A percentile compares a stretch with the other conserved stretches of the same genome.
Conservation (phyloP, 2,329 filamentous ascomycete species). For the Verticillium tricorpus region DNA sequence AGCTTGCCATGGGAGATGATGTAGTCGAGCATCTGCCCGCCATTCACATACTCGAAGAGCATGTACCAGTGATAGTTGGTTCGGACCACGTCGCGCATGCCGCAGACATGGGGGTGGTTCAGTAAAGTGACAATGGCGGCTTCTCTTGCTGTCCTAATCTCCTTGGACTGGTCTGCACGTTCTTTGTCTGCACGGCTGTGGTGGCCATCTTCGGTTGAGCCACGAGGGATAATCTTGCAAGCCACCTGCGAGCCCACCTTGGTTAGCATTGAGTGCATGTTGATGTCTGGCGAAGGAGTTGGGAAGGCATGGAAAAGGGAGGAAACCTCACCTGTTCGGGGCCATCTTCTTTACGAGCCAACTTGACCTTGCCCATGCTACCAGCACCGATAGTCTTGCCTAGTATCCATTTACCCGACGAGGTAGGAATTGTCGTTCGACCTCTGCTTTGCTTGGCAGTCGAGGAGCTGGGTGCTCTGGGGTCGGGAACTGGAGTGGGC, state of each 20-base stretch:
- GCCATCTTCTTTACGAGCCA: constrained; percentile 84
- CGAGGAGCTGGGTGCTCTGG: constrained; percentile 34
- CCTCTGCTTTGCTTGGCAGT: constrained; percentile 50
- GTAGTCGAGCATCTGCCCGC: constrained; percentile 98
- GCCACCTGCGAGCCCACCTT: constrained; percentile 59
- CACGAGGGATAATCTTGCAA: constrained; percentile 93
- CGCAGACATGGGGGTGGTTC: constrained; percentile 93
- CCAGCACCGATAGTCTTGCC: constrained; percentile 97
- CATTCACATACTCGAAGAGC: constrained; percentile 98
- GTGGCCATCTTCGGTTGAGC: constrained; percentile 75
- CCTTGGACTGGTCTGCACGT: constrained; percentile 91
- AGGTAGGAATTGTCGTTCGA: constrained; percentile 81
- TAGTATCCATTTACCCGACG: constrained; percentile 88
- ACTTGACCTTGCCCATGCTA: constrained; percentile 98
- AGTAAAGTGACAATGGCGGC: constrained; percentile 93
- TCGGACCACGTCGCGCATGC: constrained; percentile 88
- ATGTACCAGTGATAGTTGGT: constrained; percentile 99
- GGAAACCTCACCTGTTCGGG: constrained; percentile 72
- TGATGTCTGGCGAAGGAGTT: not conserved
- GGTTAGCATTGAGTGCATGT: not conserved
- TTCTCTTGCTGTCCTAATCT: constrained; percentile 90
- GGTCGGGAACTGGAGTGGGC: constrained; percentile 46
- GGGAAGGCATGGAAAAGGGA: no score
- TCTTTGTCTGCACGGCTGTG: constrained; percentile 70
- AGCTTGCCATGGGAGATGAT: constrained; percentile 97